Evolutionary conservation across 2,329 filamentous ascomycete genomes (phyloP), one percentile per base, ranked within the genome.

Genomic region (Camillea tinctor): DNA sequence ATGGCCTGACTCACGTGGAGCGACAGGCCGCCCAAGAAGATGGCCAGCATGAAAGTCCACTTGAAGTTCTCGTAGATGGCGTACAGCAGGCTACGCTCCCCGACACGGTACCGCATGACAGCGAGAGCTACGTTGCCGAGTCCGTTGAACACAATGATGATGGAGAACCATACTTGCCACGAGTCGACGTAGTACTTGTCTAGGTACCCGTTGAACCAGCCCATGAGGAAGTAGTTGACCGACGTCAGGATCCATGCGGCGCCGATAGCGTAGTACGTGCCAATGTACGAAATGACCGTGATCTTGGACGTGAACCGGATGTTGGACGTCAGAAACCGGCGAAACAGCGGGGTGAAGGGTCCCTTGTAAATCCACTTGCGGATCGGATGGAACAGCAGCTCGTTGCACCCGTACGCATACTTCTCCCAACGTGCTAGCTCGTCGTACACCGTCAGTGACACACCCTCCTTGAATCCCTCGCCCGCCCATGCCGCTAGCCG

Each of bases 1-100:
- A 96, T 80, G 1, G 92, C 92, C 73, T 93, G 89, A 26, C 86
- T 91, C 54, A 96, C 85, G 76, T 96, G 91, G 40, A 96, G 83
- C 1, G 88, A 91, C 54, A 95, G 81, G 48, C 92, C 92, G 56
- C 92, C 92, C 19, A 96, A 81, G 81, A 95, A 96, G 73, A 95
- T 88, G 62, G 88, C 88, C 53, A 94, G 80, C 76, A 90, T 80
- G 57, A 89, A 75, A 9, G 88, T 86, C 90, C 90, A 93, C 75
- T 88, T 90, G 76, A 92, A 84, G 75, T 88, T 88, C 72, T 88
- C 85, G 56, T 79, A 81, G 7, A 86, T 67, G 7, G 86, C 78
- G 55, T 80, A 79, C 17, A 88, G 68, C 57, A 93, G 77, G 60
- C 75, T 79, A 59, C 83, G 80, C 72, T 92, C 88, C 54, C 86